Evolutionary conservation across 345 rosid species (phyloP).

Genomic region (Boechera stricta): DNA sequence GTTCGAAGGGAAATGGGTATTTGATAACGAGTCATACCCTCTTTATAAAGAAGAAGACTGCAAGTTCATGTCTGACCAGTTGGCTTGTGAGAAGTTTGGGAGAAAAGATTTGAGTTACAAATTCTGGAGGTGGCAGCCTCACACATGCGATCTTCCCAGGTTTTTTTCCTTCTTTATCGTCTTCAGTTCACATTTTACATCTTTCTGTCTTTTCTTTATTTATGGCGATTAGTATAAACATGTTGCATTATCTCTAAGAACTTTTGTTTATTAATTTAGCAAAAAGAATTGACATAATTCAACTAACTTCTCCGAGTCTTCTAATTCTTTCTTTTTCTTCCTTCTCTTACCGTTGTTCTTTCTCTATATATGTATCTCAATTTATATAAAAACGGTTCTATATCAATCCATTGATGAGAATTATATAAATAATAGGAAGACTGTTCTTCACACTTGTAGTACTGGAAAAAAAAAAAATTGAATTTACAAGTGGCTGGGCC

Average conservation of each 20-base stretch:
- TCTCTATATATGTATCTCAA: background rate
- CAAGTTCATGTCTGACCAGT: conserved; percentile 73
- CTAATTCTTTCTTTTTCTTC: background rate
- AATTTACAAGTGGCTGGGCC: conserved; percentile 11
- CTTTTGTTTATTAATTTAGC: background rate
- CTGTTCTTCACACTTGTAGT: no score
- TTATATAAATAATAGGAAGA: no score
- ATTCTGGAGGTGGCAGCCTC: conserved; percentile 93
- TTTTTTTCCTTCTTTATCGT: conserved; percentile 32
- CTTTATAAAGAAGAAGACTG: conserved; percentile 79
- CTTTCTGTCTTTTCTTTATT: background rate
- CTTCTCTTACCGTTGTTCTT: background rate
- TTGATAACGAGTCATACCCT: conserved; percentile 69
- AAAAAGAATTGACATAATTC: background rate
- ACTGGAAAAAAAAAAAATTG: background rate
- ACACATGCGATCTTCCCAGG: conserved; percentile 83
- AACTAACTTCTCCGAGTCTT: background rate
- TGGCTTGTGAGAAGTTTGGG: conserved; percentile 84
- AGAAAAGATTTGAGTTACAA: conserved; percentile 70
- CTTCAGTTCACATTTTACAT: conserved; percentile 1
- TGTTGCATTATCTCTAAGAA: background rate
- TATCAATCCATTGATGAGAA: no score
- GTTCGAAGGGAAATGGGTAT: conserved; percentile 82
- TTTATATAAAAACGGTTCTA: no score
- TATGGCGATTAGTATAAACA: background rate